Conservation (phyloP, 345 rosid genomes). For the Citrus cavaleriei region DNA sequence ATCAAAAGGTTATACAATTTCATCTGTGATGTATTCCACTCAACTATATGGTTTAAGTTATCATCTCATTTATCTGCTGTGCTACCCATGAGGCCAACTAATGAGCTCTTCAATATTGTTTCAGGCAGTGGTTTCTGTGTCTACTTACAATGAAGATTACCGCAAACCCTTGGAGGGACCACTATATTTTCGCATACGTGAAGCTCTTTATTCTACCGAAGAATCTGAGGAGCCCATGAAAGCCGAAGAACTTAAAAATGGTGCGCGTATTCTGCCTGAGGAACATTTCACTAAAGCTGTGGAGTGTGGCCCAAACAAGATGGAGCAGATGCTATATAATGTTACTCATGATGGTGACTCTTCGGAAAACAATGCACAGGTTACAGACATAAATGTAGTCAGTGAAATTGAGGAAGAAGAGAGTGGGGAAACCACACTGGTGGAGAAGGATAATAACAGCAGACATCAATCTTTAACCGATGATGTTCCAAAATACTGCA, state of each 20-base stretch:
- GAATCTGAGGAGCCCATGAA: constrained; percentile 24
- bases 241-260: constrained; percentile 20
- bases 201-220: constrained; percentile 39
- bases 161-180: constrained; percentile 61
- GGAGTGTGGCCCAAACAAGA: background rate
- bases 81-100: background rate
- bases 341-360: constrained; percentile 13
- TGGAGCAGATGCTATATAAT: constrained; percentile 14
- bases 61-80: background rate
- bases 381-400: constrained; percentile 26
- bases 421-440: constrained; percentile 14
- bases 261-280: constrained; percentile 7
- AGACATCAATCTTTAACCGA: constrained; percentile 8
- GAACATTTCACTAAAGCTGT: constrained; percentile 15
- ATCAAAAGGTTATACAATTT: constrained; percentile 66
- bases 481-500: constrained; percentile 27
- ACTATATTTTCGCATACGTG: constrained; percentile 51
- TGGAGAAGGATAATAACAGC: constrained; percentile 14
- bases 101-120: constrained; percentile 8
- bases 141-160: constrained; percentile 60
- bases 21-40: background rate
- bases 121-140: constrained; percentile 71
- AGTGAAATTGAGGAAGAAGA: constrained; percentile 72
- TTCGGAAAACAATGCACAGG: constrained; percentile 9
- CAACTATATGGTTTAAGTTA: background rate